Base-by-base conservation (phyloP, 2,329 filamentous ascomycete genomes). In the Salinomyces thailandicus region DNA sequence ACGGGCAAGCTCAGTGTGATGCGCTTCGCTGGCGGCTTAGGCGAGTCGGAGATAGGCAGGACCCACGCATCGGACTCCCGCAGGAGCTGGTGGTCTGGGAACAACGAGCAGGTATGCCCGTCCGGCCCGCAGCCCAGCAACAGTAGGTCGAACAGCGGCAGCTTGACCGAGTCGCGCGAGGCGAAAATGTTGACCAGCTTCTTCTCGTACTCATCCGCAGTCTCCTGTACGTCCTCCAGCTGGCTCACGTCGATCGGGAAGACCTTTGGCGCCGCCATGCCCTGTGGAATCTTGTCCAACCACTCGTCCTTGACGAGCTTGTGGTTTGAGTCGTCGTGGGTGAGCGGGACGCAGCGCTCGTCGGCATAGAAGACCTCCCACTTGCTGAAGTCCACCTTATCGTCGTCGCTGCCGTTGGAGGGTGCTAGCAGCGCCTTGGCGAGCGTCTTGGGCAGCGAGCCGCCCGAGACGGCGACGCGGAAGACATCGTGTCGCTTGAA, bases 341-440 rank as follows among this genome's bases (percentile, higher is more conserved):
- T 79, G 50, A 95, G 79, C 15, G 91, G 83, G 36, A 96, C 91
- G 51, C 85, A 85, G 55, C 91, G 84, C 71, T 98, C 91, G 60
- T 98, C 91, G 57, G 89, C 89, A 63, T 95, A 96, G 72, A 96
- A 98, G 57, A 98, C 85, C 55, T 96, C 84, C 91, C 91, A 98
- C 62, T 84, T 85, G 58, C 72, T 69, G 63, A 93, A 94, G 52
- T 81, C 70, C 49, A 87, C 64, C 3, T 67, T 71, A 56, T 86
- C 83, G 38, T 79, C 65, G 22, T 57, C 49, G 24, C 58, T 61
- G 33, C 63, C 68, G 42, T 67, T 61, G 64, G 63, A 48, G 6
- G 49, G 45, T n/a, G 50, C 43, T 17, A 96, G 75, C 8, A 96
- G 76, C 7, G 86, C 86, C 60, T 85, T 77, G 31, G 86, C 85